Evolutionary conservation across 2,329 filamentous ascomycete genomes (phyloP), one percentile per base, ranked within the genome.

Genomic region (Microcyclosporella mali): DNA sequence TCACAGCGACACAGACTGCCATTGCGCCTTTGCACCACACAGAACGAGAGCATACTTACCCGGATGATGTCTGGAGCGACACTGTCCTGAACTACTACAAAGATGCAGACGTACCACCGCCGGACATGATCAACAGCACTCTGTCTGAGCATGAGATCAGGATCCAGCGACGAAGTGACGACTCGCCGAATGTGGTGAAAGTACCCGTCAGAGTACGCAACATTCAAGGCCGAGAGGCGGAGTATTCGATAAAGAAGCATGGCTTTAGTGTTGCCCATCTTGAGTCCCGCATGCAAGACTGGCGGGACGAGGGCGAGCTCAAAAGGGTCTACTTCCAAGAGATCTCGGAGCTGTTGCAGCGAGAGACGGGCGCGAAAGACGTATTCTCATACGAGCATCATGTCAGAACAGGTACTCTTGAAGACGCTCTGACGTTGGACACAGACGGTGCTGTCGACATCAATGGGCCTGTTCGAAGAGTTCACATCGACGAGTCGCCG

Each of bases 401-500:
- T 30, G 45, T 52, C 27, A 44, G 49, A 6, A 38, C 39, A 1
- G 33, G 15, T 2, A 52, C 47, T 12, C 40, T 52, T 3, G 49
- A 52, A 32, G 35, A 40, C 14, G 37, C 37, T 6, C 41, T 52
- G 7, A 32, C n/a, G 9, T 38, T 27, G n/a, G 42, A 52, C 18
- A 45, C 40, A 19, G 41, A 32, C 16, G 44, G 44, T 10, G 39
- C 38, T 11, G 47, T 50, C 14, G 49, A 52, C 19, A 52, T 52
- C 33, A 40, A 43, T 10, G 49, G 49, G 3, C 49, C 47, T 2
- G 49, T 52, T 9, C 11, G 49, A 17, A 21, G 46, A 15, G 49
- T 52, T 19, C 49, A 50, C 36, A 50, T 50, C 31, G 49, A 52
- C 21, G 47, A 52, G 28, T 38, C 17, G 12, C 49, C 49, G 2